A percentile compares a stretch with the other conserved stretches of the same genome.
Evolutionary conservation across 768 basidiomycete genomes (phyloP).

Genomic region (Solioccasus polychromus): DNA sequence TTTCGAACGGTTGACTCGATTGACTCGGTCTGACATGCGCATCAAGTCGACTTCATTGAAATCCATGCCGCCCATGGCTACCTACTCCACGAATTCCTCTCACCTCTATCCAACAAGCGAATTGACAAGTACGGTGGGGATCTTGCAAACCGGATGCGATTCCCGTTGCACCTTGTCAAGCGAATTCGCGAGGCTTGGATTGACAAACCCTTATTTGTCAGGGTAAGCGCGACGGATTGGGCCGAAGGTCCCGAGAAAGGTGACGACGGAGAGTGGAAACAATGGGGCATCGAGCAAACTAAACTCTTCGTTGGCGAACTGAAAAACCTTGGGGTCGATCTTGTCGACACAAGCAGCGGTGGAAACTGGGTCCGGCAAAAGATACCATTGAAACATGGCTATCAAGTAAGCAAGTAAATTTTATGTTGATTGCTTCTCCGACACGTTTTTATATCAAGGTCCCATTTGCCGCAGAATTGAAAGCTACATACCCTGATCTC

Average conservation of each 20-base stretch:
- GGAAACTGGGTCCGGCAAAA: slow-evolving; percentile 63
- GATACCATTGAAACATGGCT: slow-evolving; percentile 51
- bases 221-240: slow-evolving; percentile 70
- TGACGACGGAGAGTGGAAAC: slow-evolving; percentile 52
- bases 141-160: slow-evolving; percentile 70
- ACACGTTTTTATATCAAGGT: slow-evolving; percentile 38
- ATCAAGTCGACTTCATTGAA: slow-evolving; percentile 67
- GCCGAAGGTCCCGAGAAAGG: slow-evolving; percentile 53
- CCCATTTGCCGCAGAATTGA: slow-evolving; percentile 64
- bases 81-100: slow-evolving; percentile 64
- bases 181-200: slow-evolving; percentile 55
- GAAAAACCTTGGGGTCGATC: slow-evolving; percentile 61
- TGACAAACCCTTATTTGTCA: slow-evolving; percentile 68
- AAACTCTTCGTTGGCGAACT: slow-evolving; percentile 54
- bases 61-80: slow-evolving; percentile 68
- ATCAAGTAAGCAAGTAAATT: slow-evolving; percentile 45
- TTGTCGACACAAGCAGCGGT: slow-evolving; percentile 72
- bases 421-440: neutral
- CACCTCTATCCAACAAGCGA: slow-evolving; percentile 72
- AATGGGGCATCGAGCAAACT: slow-evolving; percentile 81
- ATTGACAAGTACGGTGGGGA: slow-evolving; percentile 71
- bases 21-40: slow-evolving; percentile 7
- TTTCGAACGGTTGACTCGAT: neutral
- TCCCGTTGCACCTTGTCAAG: slow-evolving; percentile 56
- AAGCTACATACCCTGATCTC: slow-evolving; percentile 55